A percentile compares a stretch with the other conserved stretches of the same genome.
These are phyloP conservation scores for Dovyalis caffra DNA, from an alignment of 345 rosid genomes.

Conservation along the genomic window DNA sequence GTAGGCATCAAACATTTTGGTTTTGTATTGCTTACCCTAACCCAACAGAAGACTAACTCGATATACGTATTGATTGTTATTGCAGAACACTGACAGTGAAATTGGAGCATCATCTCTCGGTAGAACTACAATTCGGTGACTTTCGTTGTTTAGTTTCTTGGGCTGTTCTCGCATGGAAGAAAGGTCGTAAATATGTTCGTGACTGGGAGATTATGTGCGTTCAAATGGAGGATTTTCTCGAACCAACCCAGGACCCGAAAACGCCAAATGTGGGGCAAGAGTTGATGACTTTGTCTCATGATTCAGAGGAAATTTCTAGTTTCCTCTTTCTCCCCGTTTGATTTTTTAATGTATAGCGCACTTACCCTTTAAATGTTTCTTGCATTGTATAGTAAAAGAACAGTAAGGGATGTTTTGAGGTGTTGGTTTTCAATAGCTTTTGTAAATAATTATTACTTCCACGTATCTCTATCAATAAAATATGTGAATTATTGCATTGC, in stretches of 20 bases:
- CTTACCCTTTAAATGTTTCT: slow-evolving; percentile 14
- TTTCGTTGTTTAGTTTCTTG: background rate
- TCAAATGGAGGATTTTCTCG: background rate
- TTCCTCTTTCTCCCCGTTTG: background rate
- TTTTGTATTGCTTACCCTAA: background rate
- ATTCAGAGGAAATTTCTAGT: slow-evolving; percentile 8
- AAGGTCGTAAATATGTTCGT: background rate
- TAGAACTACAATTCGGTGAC: slow-evolving; percentile 78
- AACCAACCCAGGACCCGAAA: background rate
- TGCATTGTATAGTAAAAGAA: slow-evolving; percentile 25
- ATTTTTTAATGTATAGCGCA: slow-evolving; percentile 25
- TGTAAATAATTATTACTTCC: slow-evolving; percentile 21
- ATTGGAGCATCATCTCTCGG: slow-evolving; percentile 79
- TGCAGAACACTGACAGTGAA: slow-evolving; percentile 72
- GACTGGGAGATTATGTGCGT: background rate
- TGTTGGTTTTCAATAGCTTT: background rate
- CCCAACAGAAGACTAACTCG: background rate
- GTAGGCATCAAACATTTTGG: background rate
- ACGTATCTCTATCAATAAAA: background rate
- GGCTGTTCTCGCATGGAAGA: background rate
- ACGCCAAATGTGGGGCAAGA: background rate
- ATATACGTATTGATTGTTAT: slow-evolving; percentile 1
- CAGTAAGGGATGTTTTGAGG: background rate
- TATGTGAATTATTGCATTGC: background rate
- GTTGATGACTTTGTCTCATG: background rate